Conservation (phyloP, 495 filamentous ascomycete species). For the Neurospora sp. region DNA sequence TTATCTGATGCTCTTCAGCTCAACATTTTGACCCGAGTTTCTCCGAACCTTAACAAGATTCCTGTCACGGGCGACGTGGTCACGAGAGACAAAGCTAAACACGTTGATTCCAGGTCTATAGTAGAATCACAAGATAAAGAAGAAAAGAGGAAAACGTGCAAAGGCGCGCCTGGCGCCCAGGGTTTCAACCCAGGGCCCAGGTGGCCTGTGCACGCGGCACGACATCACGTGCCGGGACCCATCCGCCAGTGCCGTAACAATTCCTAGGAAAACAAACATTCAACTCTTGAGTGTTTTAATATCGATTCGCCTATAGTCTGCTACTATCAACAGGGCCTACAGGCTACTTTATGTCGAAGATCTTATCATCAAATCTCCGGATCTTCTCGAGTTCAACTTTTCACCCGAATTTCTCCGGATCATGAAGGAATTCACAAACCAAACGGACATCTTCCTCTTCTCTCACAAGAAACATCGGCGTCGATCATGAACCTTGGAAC, state of each 20-base stretch:
- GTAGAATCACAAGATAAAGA: no score
- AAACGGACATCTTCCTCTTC: neutral
- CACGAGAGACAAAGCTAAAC: no score
- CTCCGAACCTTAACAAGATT: neutral
- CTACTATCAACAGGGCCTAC: neutral
- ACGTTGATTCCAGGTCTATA: no score
- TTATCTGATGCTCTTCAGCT: neutral
- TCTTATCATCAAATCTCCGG: neutral
- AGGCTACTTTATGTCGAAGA: fast-evolving
- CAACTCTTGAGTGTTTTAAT: neutral
- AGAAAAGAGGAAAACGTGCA: no score
- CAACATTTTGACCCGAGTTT: neutral
- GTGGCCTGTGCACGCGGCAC: no score
- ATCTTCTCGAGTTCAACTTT: neutral
- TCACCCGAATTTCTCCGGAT: neutral
- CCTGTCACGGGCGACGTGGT: no score
- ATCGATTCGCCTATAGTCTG: neutral
- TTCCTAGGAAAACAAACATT: neutral
- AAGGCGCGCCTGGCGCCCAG: no score
- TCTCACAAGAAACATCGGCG: neutral
- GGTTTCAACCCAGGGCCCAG: no score
- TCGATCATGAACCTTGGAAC: neutral
- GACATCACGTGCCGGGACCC: no score
- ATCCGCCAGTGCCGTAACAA: no score
- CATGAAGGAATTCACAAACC: neutral